phyloP scores from a whole-genome alignment of 768 basidiomycete genomes.

The Boletus bicolor region DNA sequence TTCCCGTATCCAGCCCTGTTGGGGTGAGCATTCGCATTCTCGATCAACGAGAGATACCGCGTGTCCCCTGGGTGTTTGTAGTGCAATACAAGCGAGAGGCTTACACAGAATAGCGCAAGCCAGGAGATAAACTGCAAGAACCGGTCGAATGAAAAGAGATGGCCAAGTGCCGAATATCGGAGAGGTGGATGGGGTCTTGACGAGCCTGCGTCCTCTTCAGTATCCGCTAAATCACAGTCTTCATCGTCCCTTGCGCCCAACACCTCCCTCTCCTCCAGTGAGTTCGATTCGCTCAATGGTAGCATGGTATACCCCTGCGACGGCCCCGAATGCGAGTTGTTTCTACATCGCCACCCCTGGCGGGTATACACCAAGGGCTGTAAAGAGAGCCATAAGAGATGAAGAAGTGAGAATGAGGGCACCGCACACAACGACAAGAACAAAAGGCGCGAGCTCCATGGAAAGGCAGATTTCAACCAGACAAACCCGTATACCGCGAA shows the following conservation, averaged over 20 bases:
- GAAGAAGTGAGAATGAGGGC: conserved; percentile 11
- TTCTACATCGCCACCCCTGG: neutral
- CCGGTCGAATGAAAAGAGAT: neutral
- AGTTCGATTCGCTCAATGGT: conserved; percentile 1
- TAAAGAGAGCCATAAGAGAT: conserved; percentile 2
- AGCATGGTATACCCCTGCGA: conserved; percentile 13
- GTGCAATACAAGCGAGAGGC: conserved; percentile 4
- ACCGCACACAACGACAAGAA: conserved; percentile 13
- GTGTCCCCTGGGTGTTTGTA: conserved; percentile 6
- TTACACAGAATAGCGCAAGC: neutral
- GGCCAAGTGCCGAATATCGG: neutral
- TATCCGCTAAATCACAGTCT: neutral
- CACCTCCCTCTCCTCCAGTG: neutral
- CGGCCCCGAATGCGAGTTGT: neutral
- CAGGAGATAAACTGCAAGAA: conserved; percentile 1
- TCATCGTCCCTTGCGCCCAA: neutral
- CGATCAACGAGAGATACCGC: conserved; percentile 15
- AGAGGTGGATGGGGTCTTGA: neutral
- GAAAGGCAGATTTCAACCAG: conserved; percentile 19
- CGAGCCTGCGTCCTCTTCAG: neutral
- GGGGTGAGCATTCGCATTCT: conserved; percentile 11
- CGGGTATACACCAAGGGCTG: neutral
- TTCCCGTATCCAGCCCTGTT: conserved; percentile 14
- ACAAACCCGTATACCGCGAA: neutral
- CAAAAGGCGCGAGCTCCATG: conserved; percentile 17